A percentile compares a stretch with the other conserved stretches of the same genome.
phyloP scores from a whole-genome alignment of 495 filamentous ascomycete species.

The Penicillium pulvis region DNA sequence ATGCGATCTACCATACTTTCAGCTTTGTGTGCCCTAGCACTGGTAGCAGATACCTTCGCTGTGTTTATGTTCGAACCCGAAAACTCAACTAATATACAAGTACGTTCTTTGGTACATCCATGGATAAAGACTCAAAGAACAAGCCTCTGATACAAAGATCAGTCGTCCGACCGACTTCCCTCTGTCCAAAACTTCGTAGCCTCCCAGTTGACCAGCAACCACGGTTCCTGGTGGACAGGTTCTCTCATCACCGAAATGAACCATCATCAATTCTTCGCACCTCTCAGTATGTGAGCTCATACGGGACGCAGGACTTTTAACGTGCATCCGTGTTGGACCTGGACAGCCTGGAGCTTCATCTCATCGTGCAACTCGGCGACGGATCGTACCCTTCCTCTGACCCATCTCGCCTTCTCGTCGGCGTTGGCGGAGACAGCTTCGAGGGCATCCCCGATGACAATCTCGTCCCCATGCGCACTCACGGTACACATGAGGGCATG shows the following conservation, averaged over 20 bases:
- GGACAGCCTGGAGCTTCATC: background rate
- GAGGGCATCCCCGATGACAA: background rate
- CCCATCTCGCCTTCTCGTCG: background rate
- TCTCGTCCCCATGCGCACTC: background rate
- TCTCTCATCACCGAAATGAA: background rate
- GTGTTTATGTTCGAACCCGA: background rate
- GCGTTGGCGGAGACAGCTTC: background rate
- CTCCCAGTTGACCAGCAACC: background rate
- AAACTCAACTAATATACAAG: background rate
- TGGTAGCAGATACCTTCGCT: background rate
- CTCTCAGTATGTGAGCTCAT: background rate
- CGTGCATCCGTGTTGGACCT: background rate
- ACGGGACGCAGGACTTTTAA: background rate
- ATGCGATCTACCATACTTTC: background rate
- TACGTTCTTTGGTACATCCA: background rate
- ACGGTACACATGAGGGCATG: background rate
- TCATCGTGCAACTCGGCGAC: background rate
- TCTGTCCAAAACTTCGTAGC: background rate
- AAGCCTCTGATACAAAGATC: background rate
- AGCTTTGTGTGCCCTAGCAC: background rate
- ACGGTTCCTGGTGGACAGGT: background rate
- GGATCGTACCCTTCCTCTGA: background rate
- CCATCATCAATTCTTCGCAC: background rate
- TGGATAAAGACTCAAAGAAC: background rate
- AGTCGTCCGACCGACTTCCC: background rate